These are phyloP conservation scores for Pugionium cornutum DNA, from an alignment of 345 rosid genomes.

Conservation along the genomic window DNA sequence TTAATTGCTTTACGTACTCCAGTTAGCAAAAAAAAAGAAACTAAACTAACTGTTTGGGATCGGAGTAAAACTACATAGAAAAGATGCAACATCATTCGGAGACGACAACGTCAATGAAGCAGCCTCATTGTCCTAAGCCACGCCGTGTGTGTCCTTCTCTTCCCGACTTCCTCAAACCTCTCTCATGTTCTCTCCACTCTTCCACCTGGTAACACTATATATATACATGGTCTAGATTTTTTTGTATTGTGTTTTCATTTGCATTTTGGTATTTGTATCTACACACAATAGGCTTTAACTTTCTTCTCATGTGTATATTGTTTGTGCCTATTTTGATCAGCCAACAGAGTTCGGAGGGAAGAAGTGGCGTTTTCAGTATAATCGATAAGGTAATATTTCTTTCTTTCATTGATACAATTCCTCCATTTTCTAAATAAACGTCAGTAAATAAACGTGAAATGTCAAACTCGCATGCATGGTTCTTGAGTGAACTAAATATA, in stretches of 20 bases:
- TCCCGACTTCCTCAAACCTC: conserved; percentile 69
- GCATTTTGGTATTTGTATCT: background rate
- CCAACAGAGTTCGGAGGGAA: conserved; percentile 49
- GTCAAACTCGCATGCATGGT: background rate
- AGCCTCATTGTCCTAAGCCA: conserved; percentile 71
- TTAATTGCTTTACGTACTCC: conserved; percentile 1
- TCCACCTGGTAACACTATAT: conserved; percentile 26
- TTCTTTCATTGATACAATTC: no score
- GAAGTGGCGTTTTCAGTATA: conserved; percentile 43
- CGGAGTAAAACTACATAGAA: background rate
- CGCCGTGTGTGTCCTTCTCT: conserved; percentile 52
- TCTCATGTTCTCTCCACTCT: conserved; percentile 54
- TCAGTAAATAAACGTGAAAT: no score
- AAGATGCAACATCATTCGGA: conserved; percentile 52
- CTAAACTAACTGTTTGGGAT: background rate
- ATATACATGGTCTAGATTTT: background rate
- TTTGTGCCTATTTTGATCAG: conserved; percentile 35
- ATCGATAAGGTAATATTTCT: conserved; percentile 48
- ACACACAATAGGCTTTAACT: background rate
- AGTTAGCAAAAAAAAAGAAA: background rate
- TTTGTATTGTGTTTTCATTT: background rate
- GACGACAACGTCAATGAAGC: conserved; percentile 35
- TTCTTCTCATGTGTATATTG: background rate
- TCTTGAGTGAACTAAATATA: background rate
- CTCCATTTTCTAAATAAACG: no score